Evolutionary conservation across 805 yeast genomes (phyloP).

Genomic region (Cyberlindnera maclurae): DNA sequence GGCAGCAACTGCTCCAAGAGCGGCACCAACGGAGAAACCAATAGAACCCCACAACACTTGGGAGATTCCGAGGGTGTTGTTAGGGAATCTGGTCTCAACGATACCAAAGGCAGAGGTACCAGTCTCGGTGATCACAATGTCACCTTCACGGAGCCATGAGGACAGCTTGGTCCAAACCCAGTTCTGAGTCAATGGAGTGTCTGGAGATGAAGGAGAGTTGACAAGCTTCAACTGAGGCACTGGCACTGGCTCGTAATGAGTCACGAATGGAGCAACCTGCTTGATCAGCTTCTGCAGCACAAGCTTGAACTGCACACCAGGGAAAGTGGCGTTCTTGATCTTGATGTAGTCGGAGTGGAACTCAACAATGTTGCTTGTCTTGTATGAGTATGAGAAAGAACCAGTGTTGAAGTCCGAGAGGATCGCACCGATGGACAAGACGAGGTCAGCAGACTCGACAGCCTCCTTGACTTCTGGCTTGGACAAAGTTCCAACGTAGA

Average conservation of each 20-base stretch:
- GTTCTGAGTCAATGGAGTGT: conserved; percentile 50
- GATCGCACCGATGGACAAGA: conserved; percentile 74
- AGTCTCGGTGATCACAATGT: conserved; percentile 61
- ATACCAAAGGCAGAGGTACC: conserved; percentile 75
- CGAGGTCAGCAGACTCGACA: conserved; percentile 69
- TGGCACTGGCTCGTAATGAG: conserved; percentile 42
- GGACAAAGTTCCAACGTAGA: conserved; percentile 78
- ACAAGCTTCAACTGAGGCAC: conserved; percentile 47
- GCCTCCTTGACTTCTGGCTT: conserved; percentile 62
- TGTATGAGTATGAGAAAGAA: conserved; percentile 70
- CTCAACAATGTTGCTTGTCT: conserved; percentile 68
- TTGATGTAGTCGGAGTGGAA: conserved; percentile 74
- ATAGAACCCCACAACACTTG: conserved; percentile 76
- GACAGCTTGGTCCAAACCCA: conserved; percentile 64
- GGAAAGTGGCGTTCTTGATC: conserved; percentile 62
- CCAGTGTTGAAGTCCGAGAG: conserved; percentile 89
- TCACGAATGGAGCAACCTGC: conserved; percentile 30
- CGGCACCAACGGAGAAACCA: conserved; percentile 64
- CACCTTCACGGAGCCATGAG: conserved; percentile 58
- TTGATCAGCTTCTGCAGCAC: conserved; percentile 38
- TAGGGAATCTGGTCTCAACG: conserved; percentile 58
- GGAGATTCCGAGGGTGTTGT: conserved; percentile 55
- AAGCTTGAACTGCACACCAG: conserved; percentile 64
- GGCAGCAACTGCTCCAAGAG: conserved; percentile 63
- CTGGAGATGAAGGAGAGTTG: conserved; percentile 37